Percentiles rank a stretch among this genome's conserved stretches.
Evolutionary conservation across 495 filamentous ascomycete species (phyloP).

Genomic region (Aspergillus baeticus): DNA sequence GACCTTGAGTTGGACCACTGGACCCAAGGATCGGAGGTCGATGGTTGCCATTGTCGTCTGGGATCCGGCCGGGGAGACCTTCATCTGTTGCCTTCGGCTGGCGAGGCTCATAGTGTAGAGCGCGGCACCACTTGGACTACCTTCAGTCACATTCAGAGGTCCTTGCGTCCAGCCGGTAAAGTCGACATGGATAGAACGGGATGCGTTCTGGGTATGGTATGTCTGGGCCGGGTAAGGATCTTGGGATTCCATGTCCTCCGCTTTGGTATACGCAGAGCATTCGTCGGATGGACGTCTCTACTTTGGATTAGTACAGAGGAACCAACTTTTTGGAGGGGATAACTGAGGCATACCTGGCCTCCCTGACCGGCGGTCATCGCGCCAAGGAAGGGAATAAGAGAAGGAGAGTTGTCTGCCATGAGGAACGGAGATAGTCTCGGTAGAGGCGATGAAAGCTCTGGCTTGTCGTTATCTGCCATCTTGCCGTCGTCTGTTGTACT

Average conservation of each 20-base stretch:
- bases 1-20: neutral
- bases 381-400: constrained; percentile 4
- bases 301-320: neutral
- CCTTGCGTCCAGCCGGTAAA: constrained; percentile 4
- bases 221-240: constrained; percentile 6
- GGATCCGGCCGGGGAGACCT: neutral
- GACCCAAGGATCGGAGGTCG: neutral
- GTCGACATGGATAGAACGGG: constrained; percentile 9
- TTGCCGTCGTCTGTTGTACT: neutral
- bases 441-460: neutral
- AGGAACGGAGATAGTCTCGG: neutral
- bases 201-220: constrained; percentile 1
- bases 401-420: constrained; percentile 8
- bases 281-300: neutral
- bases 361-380: constrained; percentile 2
- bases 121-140: neutral
- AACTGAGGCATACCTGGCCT: neutral
- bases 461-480: neutral
- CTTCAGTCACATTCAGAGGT: constrained; percentile 1
- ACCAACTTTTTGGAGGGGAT: neutral
- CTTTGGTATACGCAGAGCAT: neutral
- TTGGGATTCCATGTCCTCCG: neutral
- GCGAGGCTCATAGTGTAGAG: neutral
- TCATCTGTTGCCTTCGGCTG: constrained; percentile 1
- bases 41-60: neutral